Base-by-base conservation (phyloP, 495 filamentous ascomycete genomes). In the Durotheca rogersii region DNA sequence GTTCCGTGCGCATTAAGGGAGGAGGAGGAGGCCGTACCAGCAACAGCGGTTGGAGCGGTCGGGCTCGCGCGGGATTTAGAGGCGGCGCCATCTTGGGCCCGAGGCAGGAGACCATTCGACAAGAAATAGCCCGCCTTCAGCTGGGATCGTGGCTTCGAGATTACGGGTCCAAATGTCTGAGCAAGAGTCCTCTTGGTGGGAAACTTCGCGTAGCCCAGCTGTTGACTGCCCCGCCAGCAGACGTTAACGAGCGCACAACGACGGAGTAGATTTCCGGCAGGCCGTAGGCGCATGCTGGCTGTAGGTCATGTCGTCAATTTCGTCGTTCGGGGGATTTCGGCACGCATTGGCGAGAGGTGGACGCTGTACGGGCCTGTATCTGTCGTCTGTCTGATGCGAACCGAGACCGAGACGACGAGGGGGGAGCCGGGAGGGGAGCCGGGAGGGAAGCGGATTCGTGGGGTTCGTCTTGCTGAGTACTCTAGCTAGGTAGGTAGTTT, bases 101-200 rank as follows among this genome's bases (percentile, higher is more conserved):
- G 66, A 36, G 54, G 44, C 25, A 71, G 62, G 30, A 71, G 49
- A 37, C 41, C 44, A 30, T 75, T 75, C 21, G 71, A 71, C 20
- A 69, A 41, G 41, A 75, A 75, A 51, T 70, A 75, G 34, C 65
- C 62, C 12, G 68, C 40, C 37, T 62, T 67, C 20, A 74, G 54
- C 17, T 47, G 62, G 11, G 46, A 34, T 35, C 23, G 35, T 14
- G 20, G 40, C 10, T 46, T 46, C 31, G 60, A 35, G 15, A 61
- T 23, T 9, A 51, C 38, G 0, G 59, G 47, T 7, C 36, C 17
- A 16, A 50, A 20, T 34, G 45, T 35, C 2, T 47, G 53, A 14
- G 42, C 16, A 25, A 53, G 38, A 20, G 11, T n/a, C 35, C 31
- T 55, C 36, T 20, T 27, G n/a, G 44, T 2, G 18, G 40, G 34